Conservation (phyloP, 2,329 filamentous ascomycete genomes). For the Diaporthe sp. region DNA sequence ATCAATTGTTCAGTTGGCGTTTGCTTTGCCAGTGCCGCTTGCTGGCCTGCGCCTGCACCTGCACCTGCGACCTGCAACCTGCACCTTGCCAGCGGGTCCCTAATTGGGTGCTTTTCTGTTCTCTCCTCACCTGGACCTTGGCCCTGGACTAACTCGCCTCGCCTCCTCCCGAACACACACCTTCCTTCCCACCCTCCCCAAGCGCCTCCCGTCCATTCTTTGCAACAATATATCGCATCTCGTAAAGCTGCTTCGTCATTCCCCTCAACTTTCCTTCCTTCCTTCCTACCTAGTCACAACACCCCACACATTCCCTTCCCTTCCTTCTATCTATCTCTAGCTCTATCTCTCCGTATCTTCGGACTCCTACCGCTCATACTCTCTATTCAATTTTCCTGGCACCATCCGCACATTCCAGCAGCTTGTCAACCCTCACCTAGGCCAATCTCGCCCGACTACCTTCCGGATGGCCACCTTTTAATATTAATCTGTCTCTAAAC, state of each 20-base stretch:
- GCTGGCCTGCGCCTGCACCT: not conserved
- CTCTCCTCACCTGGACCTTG: constrained; percentile 31
- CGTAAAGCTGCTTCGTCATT: constrained; percentile 32
- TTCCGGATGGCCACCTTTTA: constrained; percentile 37
- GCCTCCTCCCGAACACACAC: constrained; percentile 32
- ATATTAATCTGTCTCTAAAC: constrained; percentile 41
- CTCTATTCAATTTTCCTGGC: constrained; percentile 24
- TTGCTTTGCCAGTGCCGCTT: constrained; percentile 28
- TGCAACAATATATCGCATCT: constrained; percentile 33
- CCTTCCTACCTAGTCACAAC: not conserved
- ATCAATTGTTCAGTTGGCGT: constrained; percentile 33
- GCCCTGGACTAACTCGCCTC: constrained; percentile 21
- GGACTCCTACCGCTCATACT: not conserved
- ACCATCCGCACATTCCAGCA: constrained; percentile 22
- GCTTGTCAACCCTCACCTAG: constrained; percentile 11
- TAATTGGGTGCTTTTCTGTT: constrained; percentile 22
- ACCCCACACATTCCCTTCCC: constrained; percentile 16
- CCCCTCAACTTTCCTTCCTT: constrained; percentile 32
- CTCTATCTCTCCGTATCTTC: constrained; percentile 6
- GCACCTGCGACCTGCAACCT: not conserved
- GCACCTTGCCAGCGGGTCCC: not conserved
- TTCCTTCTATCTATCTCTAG: constrained; percentile 22
- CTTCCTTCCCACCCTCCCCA: constrained; percentile 22
- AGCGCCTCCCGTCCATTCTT: constrained; percentile 27
- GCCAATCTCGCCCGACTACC: constrained; percentile 11